Conservation (phyloP, 1,139 yeast species). For the Geotrichum fermentans region DNA sequence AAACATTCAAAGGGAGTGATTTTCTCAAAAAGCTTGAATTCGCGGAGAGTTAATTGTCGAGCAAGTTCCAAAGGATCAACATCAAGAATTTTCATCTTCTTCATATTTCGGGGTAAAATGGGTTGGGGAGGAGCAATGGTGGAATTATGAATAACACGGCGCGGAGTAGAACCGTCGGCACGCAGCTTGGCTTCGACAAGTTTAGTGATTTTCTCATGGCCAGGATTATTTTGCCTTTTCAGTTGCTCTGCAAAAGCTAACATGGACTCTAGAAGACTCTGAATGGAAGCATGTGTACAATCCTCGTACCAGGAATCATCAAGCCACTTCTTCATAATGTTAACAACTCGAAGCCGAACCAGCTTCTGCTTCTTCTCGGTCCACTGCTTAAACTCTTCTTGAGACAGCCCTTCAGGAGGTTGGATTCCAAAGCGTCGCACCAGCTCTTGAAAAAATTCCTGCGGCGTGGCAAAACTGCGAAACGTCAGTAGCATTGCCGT, state of each 20-base stretch:
- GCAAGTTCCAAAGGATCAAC: constrained; percentile 77
- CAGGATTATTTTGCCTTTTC: constrained; percentile 46
- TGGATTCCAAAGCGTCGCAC: constrained; percentile 63
- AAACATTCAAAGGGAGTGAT: constrained; percentile 74
- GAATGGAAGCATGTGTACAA: constrained; percentile 14
- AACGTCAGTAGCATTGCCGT: constrained; percentile 70
- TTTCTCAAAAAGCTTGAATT: constrained; percentile 60
- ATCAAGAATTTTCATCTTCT: constrained; percentile 40
- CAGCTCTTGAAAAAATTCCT: constrained; percentile 58
- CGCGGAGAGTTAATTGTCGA: constrained; percentile 76
- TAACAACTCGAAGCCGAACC: constrained; percentile 63
- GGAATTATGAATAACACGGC: constrained; percentile 25
- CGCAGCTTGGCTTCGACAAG: constrained; percentile 30
- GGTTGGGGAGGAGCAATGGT: constrained; percentile 30
- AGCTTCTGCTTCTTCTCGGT: constrained; percentile 61
- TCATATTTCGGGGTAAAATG: constrained; percentile 28
- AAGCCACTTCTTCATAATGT: constrained; percentile 64
- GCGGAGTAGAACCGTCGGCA: constrained; percentile 23
- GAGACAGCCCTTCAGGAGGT: constrained; percentile 85
- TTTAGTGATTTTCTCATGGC: constrained; percentile 25
- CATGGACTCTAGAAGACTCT: constrained; percentile 47
- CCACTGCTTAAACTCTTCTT: constrained; percentile 82
- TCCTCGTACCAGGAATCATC: constrained; percentile 70
- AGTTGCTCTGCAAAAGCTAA: constrained; percentile 51
- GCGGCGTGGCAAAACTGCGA: constrained; percentile 67